Evolutionary conservation across 257 asterid genomes (phyloP).

Genomic region (Solanum chmielewskii): DNA sequence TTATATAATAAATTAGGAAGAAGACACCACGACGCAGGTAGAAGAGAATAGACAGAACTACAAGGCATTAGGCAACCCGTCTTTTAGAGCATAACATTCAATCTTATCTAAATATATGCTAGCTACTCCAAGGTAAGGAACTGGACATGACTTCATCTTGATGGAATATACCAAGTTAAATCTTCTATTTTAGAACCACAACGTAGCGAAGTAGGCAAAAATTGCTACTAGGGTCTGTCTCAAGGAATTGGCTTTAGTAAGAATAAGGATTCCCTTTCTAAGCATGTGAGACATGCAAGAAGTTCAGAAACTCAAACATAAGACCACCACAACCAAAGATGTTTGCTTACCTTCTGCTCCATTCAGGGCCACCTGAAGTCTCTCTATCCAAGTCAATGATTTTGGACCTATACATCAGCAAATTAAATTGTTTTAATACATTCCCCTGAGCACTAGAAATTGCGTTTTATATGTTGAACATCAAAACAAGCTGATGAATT

Average conservation of each 20-base stretch:
- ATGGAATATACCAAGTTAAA: not conserved
- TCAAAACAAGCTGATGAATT: not conserved
- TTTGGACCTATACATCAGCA: not conserved
- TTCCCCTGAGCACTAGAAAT: not conserved
- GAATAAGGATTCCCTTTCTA: not conserved
- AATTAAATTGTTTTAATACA: not conserved
- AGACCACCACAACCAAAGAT: not conserved
- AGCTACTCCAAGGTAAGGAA: not conserved
- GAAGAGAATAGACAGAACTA: not conserved
- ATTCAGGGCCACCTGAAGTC: constrained; percentile 23
- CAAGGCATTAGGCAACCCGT: not conserved
- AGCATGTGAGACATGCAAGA: not conserved
- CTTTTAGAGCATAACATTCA: not conserved
- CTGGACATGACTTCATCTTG: not conserved
- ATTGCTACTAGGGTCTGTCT: not conserved
- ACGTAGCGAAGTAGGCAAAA: not conserved
- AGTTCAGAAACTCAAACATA: not conserved
- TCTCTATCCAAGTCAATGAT: constrained; percentile 26
- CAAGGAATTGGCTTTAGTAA: not conserved
- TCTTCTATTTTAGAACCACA: not conserved
- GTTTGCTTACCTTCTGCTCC: constrained; percentile 28
- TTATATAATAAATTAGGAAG: not conserved
- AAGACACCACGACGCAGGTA: not conserved
- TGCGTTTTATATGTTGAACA: not conserved
- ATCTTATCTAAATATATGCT: not conserved